Evolutionary conservation across 2,329 filamentous ascomycete genomes (phyloP).

Genomic region (Xylaria sp.): DNA sequence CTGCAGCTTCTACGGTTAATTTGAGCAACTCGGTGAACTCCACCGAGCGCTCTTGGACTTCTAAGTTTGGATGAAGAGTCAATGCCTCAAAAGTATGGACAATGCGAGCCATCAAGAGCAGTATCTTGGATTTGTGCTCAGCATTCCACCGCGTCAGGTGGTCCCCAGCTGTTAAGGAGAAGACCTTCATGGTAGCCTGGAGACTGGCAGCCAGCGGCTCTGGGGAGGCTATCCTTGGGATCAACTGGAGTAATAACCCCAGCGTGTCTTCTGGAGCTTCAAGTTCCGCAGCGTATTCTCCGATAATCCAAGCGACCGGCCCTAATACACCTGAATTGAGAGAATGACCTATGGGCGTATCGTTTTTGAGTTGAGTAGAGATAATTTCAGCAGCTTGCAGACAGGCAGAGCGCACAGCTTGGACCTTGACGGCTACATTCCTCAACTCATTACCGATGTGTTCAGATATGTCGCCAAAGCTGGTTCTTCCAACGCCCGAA

Average conservation of each 20-base stretch:
- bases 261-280: conserved; percentile 76
- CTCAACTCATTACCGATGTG: conserved; percentile 85
- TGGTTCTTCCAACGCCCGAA: conserved; percentile 45
- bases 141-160: conserved; percentile 74
- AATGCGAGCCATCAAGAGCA: conserved; percentile 82
- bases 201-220: conserved; percentile 81
- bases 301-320: conserved; percentile 84
- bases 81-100: conserved; percentile 84
- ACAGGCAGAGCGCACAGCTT: conserved; percentile 81
- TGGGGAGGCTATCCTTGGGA: conserved; percentile 66
- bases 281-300: conserved; percentile 84
- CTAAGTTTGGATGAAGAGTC: conserved; percentile 82
- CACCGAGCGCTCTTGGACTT: conserved; percentile 94
- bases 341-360: conserved; percentile 64
- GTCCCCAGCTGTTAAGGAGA: conserved; percentile 75
- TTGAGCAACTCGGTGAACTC: conserved; percentile 92
- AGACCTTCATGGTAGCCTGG: conserved; percentile 87
- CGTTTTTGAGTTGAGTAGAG: conserved; percentile 65
- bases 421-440: conserved; percentile 91
- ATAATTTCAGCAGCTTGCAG: conserved; percentile 85
- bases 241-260: conserved; percentile 75
- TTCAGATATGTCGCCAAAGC: conserved; percentile 66
- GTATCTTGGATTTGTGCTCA: conserved; percentile 77
- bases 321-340: conserved; percentile 74
- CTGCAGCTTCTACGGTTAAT: conserved; percentile 82